Conservation (phyloP, 116 monocot genomes). For the Iris pallida region DNA sequence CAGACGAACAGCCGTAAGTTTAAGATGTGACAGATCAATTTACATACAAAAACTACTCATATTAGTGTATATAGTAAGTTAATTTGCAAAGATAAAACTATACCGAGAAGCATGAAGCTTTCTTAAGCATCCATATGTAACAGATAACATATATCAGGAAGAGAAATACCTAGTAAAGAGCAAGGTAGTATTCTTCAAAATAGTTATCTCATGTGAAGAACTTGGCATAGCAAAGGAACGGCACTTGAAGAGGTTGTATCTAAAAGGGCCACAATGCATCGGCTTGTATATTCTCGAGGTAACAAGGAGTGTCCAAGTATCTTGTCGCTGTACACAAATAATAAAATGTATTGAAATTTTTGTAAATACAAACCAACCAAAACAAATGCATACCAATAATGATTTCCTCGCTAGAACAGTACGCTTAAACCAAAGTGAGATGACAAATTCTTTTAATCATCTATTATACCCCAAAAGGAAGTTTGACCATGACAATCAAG, state of each 20-base stretch:
- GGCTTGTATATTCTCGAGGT: conserved; percentile 31
- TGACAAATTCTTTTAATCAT: too few species aligned
- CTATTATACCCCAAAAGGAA: too few species aligned
- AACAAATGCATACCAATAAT: too few species aligned
- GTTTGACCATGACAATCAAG: too few species aligned
- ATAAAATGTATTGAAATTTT: not conserved
- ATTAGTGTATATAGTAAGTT: not conserved
- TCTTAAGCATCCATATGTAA: not conserved
- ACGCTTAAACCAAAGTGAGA: too few species aligned
- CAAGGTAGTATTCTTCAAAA: conserved; percentile 40
- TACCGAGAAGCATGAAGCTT: not conserved
- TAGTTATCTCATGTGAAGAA: conserved; percentile 27
- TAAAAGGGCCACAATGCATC: conserved; percentile 6
- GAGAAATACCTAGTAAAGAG: conserved; percentile 48
- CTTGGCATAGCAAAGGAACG: conserved; percentile 34
- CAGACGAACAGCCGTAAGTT: not conserved
- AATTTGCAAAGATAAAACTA: not conserved
- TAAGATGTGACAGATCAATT: not conserved
- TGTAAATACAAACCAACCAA: not conserved
- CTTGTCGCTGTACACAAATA: conserved; percentile 33
- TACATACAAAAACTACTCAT: not conserved
- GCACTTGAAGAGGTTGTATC: conserved; percentile 24
- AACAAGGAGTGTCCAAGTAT: conserved; percentile 29
- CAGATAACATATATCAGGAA: not conserved
- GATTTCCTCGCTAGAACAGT: too few species aligned